Base-by-base conservation (phyloP, 495 filamentous ascomycete genomes). In the Hypoxylon trugodes region DNA sequence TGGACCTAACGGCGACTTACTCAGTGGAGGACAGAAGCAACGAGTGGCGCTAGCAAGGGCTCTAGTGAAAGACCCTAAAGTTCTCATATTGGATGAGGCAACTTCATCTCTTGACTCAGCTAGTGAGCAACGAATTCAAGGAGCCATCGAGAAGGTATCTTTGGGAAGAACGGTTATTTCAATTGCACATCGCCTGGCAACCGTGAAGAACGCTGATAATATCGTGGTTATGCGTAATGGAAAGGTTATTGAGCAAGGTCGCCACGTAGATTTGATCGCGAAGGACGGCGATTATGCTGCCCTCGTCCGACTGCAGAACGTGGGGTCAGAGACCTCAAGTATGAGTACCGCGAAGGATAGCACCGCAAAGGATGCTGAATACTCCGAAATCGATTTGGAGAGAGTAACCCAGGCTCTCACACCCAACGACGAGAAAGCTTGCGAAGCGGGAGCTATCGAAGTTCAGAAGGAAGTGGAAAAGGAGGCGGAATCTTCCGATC, bases 141-240 rank as follows among this genome's bases (percentile, higher is more conserved):
- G 59, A 3, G 81, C 83, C 12, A 77, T 86, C 49, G 74, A 77
- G 30, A 77, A 76, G 28, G 77, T 81, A 9, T 69, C 81, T 15
- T 68, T 51, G 7, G 79, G 78, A 1, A 71, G 82, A 38, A 95
- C 91, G 2, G 89, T 89, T 0, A 87, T 95, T 37, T 86, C 90
- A 16, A 89, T 94, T 13, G 84, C 85, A 22, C 90, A 93, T 77
- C 79, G 89, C 2, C 73, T 92, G 28, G 78, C 79, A 15, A 92
- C 88, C 19, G 87, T 92, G 22, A 80, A 83, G 22, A 76, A 76
- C 40, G 84, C 85, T 0, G 81, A 87, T 58, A 85, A 86, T 32
- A 88, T 88, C 58, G 76, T 87, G 10, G 84, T 87, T 8, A 81
- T 88, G 78, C 74, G 79, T 33, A 76, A 82, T 37, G 85, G 84